phyloP scores from a whole-genome alignment of 2,329 filamentous ascomycete genomes.

The Aquanectria penicillioides region DNA sequence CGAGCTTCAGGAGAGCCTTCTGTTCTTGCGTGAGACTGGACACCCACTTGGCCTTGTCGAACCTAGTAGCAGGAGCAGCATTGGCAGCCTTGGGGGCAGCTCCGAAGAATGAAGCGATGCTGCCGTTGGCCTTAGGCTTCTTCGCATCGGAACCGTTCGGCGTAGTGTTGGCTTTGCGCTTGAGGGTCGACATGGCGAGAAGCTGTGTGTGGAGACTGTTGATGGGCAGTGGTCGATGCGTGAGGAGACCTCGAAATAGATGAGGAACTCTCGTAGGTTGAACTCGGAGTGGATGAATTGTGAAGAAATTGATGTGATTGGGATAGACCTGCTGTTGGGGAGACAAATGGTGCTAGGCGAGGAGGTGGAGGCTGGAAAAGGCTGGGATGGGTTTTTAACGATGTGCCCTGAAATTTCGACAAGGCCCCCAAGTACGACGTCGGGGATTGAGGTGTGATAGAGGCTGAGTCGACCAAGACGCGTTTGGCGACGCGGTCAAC shows the following conservation, averaged over 20 bases:
- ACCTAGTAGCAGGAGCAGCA: conserved; percentile 61
- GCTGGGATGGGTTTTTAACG: not conserved
- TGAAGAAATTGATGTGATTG: conserved; percentile 16
- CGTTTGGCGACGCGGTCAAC: conserved; percentile 35
- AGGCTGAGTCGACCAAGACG: conserved; percentile 24
- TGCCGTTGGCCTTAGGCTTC: conserved; percentile 78
- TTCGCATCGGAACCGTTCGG: conserved; percentile 64
- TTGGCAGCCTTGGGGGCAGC: conserved; percentile 64
- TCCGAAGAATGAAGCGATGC: conserved; percentile 91
- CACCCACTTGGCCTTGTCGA: conserved; percentile 94
- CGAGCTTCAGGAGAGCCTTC: conserved; percentile 81
- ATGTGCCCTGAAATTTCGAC: conserved; percentile 24
- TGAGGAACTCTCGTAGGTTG: conserved; percentile 24
- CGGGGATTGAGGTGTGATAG: conserved; percentile 24
- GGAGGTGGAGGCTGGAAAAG: not conserved
- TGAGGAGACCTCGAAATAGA: conserved; percentile 26
- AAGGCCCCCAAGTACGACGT: conserved; percentile 21
- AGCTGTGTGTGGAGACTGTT: conserved; percentile 30
- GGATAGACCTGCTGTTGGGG: not conserved
- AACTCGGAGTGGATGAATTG: conserved; percentile 26
- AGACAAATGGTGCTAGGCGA: not conserved
- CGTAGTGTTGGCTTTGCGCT: conserved; percentile 71
- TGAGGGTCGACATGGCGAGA: conserved; percentile 64
- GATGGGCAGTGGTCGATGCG: conserved; percentile 30
- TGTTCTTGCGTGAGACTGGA: conserved; percentile 82